Evolutionary conservation across 352 stramenopile genomes (phyloP), one percentile per base, ranked within the genome.

Genomic region (Hyaloperonospora brassicae): DNA sequence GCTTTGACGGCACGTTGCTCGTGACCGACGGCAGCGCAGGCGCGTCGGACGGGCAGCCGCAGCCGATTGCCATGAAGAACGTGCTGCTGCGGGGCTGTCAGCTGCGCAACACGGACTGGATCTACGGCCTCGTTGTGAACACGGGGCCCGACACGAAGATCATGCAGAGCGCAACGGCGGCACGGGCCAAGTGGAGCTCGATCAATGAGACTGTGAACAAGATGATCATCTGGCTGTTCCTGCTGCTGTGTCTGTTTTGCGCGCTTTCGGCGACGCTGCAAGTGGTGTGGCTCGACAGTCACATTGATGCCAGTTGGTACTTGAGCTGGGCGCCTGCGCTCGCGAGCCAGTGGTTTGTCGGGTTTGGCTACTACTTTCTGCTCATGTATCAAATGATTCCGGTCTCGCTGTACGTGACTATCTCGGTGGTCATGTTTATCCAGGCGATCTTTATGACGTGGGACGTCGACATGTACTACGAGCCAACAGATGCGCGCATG

Each of bases 321-420:
- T 46, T 87, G 25, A 50, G 52, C 40, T 84, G 70, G 70, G 66
- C 71, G 40, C 74, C 73, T 10, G 47, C 40, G 2, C 68, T 77
- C 6, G 56, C 67, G 23, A 71, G 70, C 17, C 74, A 87, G 60
- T 86, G 76, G 65, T 87, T 97, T 36, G 55, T 87, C 14, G 67
- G 89, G 12, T 89, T 96, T 52, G 72, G 93, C 24, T 86, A 81
- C 49, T 98, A 98, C 74, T 89, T 98, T 30, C 75, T 98, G 17
- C 77, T 98, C 40, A 93, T 97, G 73, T 97, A 89, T 70, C 93
- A 98, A 64, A 97, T 98, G 76, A 95, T 99, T 30, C 96, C 96
- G 13, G 80, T 99, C 27, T 98, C 89, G 64, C 83, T 99, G 11
- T 98, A 98, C 66, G 94, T 99, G 36, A 98, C 93, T 0, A 94